Evolutionary conservation across 2,329 filamentous ascomycete genomes (phyloP), one percentile per base, ranked within the genome.

Genomic region (Epichloe festucae): DNA sequence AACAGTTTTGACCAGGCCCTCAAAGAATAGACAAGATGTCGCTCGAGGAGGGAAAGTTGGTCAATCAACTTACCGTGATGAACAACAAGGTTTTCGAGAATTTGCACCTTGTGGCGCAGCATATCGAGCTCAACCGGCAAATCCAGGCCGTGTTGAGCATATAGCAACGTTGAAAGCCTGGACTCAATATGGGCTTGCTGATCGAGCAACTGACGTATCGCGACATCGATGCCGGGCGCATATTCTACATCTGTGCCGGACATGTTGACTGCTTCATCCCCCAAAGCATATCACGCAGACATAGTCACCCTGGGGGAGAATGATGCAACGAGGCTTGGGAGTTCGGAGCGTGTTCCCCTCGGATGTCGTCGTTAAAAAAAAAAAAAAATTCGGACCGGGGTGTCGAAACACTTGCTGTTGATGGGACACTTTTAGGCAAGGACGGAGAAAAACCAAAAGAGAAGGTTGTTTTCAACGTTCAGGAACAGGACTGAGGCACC

Each of bases 161-260:
- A 71, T 15, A 77, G 67, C 46, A 78, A 63, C 53, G 67, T 67
- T 52, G 72, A 69, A 50, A 78, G 67, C 60, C 71, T 72, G 55
- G 74, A 69, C 58, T 76, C 72, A 58, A 77, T 74, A 55, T 75
- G 73, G 59, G 72, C 72, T 59, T 76, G 74, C 61, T 79, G 75
- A 55, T 73, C 70, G 53, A 75, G 71, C 54, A 77, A 66, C 51
- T 63, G 63, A 58, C 60, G 60, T 54, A 66, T 60, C 51, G 60
- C 59, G 55, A 58, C 55, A 57, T 65, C 63, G 56, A 65, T 54
- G 57, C 63, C 57, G 41, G 51, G 53, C 40, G 46, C 46, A 39
- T 48, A 40, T 45, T 55, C 49, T 34, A 47, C 38, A 46, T 38
- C 47, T 49, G 49, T 47, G 51, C 45, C 51, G 34, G 53, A 51